These are phyloP conservation scores for Capsicum pubescens DNA, from an alignment of 257 asterid genomes.

Conservation along the genomic window DNA sequence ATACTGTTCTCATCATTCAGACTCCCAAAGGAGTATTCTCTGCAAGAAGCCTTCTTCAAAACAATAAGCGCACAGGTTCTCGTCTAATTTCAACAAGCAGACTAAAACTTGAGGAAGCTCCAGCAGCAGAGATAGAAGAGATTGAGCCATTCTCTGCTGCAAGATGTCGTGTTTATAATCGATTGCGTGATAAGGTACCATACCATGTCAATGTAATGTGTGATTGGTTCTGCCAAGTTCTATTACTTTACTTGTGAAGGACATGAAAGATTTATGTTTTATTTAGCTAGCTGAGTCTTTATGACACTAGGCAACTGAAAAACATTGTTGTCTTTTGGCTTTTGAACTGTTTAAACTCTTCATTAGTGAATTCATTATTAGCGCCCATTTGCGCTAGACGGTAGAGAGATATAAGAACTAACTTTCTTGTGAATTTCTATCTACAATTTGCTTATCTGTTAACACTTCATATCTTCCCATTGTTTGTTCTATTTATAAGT, in stretches of 20 bases:
- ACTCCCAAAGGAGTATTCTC: conserved; percentile 84
- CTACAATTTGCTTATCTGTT: not conserved
- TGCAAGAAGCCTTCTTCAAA: conserved; percentile 80
- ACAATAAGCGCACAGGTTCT: conserved; percentile 71
- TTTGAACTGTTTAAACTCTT: not conserved
- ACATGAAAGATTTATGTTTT: conserved; percentile 1
- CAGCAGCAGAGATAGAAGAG: conserved; percentile 59
- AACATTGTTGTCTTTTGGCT: not conserved
- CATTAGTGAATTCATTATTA: conserved; percentile 6
- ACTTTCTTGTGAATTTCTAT: conserved; percentile 7
- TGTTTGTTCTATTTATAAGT: conserved; percentile 16
- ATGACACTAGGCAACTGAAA: conserved; percentile 6
- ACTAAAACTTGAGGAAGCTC: conserved; percentile 67
- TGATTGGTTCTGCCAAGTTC: not conserved
- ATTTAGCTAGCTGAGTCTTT: not conserved
- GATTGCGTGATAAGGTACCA: conserved; percentile 61
- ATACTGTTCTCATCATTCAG: conserved; percentile 86
- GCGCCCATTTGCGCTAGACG: not conserved
- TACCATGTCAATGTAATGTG: not conserved
- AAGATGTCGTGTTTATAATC: conserved; percentile 68
- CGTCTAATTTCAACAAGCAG: conserved; percentile 85
- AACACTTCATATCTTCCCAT: not conserved
- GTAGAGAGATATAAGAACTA: conserved; percentile 9
- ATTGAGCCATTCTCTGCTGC: conserved; percentile 84
- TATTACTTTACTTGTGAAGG: not conserved